A percentile compares a stretch with the other conserved stretches of the same genome.
Evolutionary conservation across 208 protist species (phyloP).

Genomic region (Jaenimonas drosophilae): DNA sequence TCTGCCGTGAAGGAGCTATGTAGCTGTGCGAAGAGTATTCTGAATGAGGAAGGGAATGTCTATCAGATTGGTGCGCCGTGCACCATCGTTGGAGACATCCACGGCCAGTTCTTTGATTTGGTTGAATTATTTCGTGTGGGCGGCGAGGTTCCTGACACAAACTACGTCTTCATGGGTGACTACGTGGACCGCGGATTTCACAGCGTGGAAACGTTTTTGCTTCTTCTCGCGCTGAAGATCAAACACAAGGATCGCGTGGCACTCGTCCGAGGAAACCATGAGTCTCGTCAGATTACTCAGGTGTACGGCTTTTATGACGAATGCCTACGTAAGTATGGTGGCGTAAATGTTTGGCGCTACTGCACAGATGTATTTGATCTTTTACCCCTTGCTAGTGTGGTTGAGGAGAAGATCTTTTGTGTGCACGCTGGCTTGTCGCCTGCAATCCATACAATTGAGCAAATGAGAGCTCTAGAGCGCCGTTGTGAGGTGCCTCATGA

Average conservation of each 20-base stretch:
- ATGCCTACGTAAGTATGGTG: constrained; percentile 98
- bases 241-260: constrained; percentile 94
- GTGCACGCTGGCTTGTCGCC: constrained; percentile 99
- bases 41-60: constrained; percentile 86
- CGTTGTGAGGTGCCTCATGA: constrained; percentile 98
- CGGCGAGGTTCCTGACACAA: constrained; percentile 93
- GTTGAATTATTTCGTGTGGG: constrained; percentile 96
- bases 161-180: constrained; percentile 98
- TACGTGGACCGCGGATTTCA: constrained; percentile 99
- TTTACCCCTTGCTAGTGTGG: constrained; percentile 95
- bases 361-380: constrained; percentile 99
- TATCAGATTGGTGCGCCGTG: constrained; percentile 84
- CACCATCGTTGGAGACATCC: constrained; percentile 93
- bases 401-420: constrained; percentile 98
- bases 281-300: constrained; percentile 94
- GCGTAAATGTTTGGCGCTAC: constrained; percentile 99
- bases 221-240: constrained; percentile 97
- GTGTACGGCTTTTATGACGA: constrained; percentile 99
- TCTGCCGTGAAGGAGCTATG: constrained; percentile 90
- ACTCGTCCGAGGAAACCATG: constrained; percentile 96
- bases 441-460: constrained; percentile 93
- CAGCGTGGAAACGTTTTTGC: constrained; percentile 97
- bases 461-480: constrained; percentile 94
- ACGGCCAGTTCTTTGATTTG: constrained; percentile 96
- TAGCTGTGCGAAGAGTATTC: constrained; percentile 67